Conservation (phyloP, 139 green algal genomes). For the Ettlia oleoabundans region DNA sequence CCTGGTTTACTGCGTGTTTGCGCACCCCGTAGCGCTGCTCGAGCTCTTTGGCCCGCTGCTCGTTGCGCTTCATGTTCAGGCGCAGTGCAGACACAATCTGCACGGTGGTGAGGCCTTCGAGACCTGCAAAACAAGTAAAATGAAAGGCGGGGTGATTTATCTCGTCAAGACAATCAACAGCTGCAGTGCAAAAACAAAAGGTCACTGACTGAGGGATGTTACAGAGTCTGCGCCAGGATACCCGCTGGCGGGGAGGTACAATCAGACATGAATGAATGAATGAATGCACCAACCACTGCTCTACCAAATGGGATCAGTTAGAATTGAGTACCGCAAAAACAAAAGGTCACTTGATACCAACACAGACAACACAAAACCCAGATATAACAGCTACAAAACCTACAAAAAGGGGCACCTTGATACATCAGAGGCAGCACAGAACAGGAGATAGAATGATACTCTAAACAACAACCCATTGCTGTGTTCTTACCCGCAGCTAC, state of each 20-base stretch:
- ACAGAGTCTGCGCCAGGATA: background rate
- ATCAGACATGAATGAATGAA: background rate
- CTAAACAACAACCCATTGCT: no score
- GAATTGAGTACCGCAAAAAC: background rate
- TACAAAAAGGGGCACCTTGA: no score
- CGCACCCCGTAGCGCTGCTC: slow-evolving; percentile 4
- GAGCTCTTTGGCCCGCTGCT: slow-evolving; percentile 25
- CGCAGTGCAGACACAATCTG: slow-evolving; percentile 13
- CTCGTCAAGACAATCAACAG: no score
- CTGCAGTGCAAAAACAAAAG: no score
- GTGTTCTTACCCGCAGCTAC: background rate
- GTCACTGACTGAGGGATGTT: background rate
- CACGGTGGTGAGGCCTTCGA: background rate
- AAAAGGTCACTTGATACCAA: background rate
- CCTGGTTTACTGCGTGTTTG: slow-evolving; percentile 14
- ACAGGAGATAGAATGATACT: no score
- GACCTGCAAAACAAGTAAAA: background rate
- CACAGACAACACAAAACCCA: background rate
- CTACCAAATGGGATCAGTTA: no score
- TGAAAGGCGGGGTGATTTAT: background rate
- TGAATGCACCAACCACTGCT: background rate
- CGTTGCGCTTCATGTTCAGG: slow-evolving; percentile 44
- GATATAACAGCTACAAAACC: no score
- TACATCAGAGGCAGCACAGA: background rate
- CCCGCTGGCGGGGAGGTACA: background rate